Conservation (phyloP, 2,329 filamentous ascomycete species). For the Beauveria caledonica region DNA sequence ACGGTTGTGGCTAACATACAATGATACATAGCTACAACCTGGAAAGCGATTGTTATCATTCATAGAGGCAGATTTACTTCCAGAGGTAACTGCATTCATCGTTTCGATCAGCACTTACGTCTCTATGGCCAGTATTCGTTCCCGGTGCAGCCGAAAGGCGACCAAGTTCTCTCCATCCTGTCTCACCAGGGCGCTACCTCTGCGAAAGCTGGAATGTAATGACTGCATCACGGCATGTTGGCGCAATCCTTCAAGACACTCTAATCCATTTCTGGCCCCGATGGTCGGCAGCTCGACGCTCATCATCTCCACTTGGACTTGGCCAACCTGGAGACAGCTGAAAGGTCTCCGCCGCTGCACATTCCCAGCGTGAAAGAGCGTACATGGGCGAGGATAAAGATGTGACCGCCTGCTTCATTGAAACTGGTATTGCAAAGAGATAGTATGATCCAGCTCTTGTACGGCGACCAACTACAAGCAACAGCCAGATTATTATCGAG, state of each 20-base stretch:
- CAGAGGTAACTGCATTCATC: too few species aligned
- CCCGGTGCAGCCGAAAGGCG: conserved; percentile 3
- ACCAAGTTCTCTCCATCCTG: conserved; percentile 3
- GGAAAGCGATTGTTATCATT: too few species aligned
- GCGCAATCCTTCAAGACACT: background rate
- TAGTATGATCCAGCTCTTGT: background rate
- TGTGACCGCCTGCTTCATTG: background rate
- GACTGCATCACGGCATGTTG: conserved; percentile 15
- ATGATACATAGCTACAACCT: too few species aligned
- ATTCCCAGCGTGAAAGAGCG: background rate
- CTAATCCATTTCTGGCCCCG: background rate
- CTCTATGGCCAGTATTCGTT: background rate
- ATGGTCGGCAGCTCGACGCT: background rate
- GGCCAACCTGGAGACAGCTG: background rate
- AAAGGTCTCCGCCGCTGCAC: background rate
- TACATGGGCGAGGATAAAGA: background rate
- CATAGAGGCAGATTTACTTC: too few species aligned
- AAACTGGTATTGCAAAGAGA: background rate
- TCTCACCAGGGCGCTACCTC: background rate
- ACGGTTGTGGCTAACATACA: background rate
- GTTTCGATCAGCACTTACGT: background rate
- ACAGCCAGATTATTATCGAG: background rate
- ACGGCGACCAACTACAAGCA: background rate
- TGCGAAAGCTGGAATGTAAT: conserved; percentile 15
- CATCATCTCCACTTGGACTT: background rate